These are phyloP conservation scores for Prunus campanulata DNA, from an alignment of 306 rosid genomes.

Conservation along the genomic window DNA sequence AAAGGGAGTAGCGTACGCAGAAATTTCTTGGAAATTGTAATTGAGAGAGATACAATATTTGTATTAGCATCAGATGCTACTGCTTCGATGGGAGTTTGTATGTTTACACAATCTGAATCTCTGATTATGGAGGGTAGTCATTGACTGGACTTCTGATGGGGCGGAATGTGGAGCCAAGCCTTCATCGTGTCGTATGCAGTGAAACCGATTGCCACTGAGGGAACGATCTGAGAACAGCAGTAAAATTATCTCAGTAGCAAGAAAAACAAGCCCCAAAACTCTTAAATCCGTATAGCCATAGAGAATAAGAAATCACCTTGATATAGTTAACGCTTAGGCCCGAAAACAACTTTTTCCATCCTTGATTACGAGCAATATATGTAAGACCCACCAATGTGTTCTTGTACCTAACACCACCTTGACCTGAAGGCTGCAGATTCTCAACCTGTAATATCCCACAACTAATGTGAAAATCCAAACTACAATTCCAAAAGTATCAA, in stretches of 20 bases:
- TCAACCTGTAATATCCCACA: slow-evolving; percentile 59
- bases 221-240: slow-evolving; percentile 63
- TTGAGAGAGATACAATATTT: neutral
- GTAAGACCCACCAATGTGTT: slow-evolving; percentile 68
- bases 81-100: neutral
- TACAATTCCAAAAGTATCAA: neutral
- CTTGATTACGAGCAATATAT: slow-evolving; percentile 64
- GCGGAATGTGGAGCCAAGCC: slow-evolving; percentile 70
- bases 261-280: neutral
- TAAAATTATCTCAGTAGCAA: neutral
- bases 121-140: slow-evolving; percentile 34
- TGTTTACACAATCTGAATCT: neutral
- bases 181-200: slow-evolving; percentile 78
- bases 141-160: slow-evolving; percentile 63
- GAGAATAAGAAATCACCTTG: slow-evolving; percentile 57
- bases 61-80: neutral
- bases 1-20: too few relatives aligned
- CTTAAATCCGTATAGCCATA: neutral
- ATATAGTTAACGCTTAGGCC: slow-evolving; percentile 92
- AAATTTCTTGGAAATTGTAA: neutral
- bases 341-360: slow-evolving; percentile 87
- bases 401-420: slow-evolving; percentile 51
- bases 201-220: slow-evolving; percentile 91
- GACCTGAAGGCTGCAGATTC: slow-evolving; percentile 42
- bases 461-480: slow-evolving; percentile 22